Evolutionary conservation across 2,329 filamentous ascomycete species (phyloP).

Genomic region (Septoria linicola): DNA sequence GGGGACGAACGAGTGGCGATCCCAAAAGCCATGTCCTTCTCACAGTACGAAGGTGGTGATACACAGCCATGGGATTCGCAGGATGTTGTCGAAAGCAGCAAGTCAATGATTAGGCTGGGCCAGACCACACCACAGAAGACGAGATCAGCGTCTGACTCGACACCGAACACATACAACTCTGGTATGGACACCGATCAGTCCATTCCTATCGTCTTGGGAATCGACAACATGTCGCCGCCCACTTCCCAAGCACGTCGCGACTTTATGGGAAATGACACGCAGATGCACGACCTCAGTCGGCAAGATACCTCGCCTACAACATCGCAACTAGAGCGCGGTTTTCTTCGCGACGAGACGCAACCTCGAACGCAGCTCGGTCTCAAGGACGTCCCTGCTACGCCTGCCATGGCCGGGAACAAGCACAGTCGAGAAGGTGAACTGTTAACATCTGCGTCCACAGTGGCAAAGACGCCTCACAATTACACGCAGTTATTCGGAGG

Average conservation of each 20-base stretch:
- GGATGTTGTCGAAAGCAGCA: conserved; percentile 38
- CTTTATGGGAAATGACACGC: not conserved
- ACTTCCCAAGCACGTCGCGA: conserved; percentile 9
- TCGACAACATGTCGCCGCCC: conserved; percentile 17
- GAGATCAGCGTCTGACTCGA: conserved; percentile 13
- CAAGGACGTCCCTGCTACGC: conserved; percentile 43
- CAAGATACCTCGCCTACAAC: conserved; percentile 19
- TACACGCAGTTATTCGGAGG: conserved; percentile 42
- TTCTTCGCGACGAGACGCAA: conserved; percentile 18
- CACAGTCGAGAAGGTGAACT: conserved; percentile 42
- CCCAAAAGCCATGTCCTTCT: conserved; percentile 37
- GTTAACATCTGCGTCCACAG: conserved; percentile 44
- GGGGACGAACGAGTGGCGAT: conserved; percentile 4
- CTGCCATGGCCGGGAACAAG: conserved; percentile 43
- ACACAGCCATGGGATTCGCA: conserved; percentile 50
- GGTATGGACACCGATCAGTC: conserved; percentile 18
- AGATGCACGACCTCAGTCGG: not conserved
- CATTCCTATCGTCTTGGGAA: conserved; percentile 4
- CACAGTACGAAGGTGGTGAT: conserved; percentile 43
- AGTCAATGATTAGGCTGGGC: conserved; percentile 32
- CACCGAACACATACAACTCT: conserved; percentile 21
- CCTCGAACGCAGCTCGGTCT: conserved; percentile 29
- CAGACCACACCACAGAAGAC: conserved; percentile 11
- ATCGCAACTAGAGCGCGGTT: conserved; percentile 29
- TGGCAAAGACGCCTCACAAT: conserved; percentile 42